phyloP scores from a whole-genome alignment of 805 yeast genomes.

The Groenewaldozyma salmanticensis region DNA sequence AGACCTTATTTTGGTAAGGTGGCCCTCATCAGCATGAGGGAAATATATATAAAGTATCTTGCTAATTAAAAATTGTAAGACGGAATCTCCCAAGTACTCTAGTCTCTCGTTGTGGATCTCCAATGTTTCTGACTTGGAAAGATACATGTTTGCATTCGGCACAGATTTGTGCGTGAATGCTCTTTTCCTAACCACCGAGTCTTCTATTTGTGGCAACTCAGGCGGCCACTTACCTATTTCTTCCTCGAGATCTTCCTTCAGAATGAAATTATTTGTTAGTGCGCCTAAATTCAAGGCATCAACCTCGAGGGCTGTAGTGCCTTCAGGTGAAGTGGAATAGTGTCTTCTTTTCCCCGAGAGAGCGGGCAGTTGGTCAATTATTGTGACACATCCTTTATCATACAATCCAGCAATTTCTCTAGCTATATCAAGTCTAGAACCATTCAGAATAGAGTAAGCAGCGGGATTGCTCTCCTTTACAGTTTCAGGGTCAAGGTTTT shows the following conservation, averaged over 20 bases:
- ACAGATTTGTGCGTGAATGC: conserved; percentile 79
- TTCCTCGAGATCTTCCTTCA: too few relatives aligned
- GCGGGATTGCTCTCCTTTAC: not conserved
- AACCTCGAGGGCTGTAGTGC: too few relatives aligned
- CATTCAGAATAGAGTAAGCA: not conserved
- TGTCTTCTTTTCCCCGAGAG: too few relatives aligned
- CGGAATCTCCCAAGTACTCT: conserved; percentile 87
- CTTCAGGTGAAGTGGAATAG: too few relatives aligned
- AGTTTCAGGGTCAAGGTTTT: not conserved
- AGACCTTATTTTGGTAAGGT: conserved; percentile 60
- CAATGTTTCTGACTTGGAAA: conserved; percentile 48
- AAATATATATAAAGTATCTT: conserved; percentile 53
- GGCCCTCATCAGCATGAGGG: conserved; percentile 73
- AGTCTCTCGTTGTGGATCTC: conserved; percentile 72
- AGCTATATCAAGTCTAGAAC: not conserved
- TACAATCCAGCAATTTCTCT: not conserved
- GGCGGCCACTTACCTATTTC: conserved; percentile 43
- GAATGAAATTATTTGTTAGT: too few relatives aligned
- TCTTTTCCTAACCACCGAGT: conserved; percentile 48
- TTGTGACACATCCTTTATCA: not conserved
- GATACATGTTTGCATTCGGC: conserved; percentile 41
- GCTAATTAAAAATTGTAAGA: conserved; percentile 65
- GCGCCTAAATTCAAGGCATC: too few relatives aligned
- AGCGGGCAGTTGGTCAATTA: not conserved
- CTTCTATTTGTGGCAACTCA: conserved; percentile 53